Base-by-base conservation (phyloP, 164 flowering plant species). In the Magnolia kwangsiensis region DNA sequence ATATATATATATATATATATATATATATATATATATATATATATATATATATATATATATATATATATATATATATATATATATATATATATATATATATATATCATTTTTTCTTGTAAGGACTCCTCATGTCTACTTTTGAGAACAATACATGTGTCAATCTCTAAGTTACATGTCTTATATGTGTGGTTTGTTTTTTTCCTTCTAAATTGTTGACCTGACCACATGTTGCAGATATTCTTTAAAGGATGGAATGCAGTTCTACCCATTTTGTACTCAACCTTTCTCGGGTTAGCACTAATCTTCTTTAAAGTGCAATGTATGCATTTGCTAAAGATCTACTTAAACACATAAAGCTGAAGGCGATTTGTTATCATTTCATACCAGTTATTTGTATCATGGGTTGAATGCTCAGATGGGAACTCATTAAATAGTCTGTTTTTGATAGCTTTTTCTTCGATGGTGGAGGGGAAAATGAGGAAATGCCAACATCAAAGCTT, bases 401-500 rank as follows among this genome's bases (percentile, higher is more conserved):
- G 31, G 69, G 61, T 72, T 66, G 73, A 58, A 50, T 78, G 66
- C 61, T 50, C 14, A 16, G 61, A 8, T 13, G 23, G 61, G 69
- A 29, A 61, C 74, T 79, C 58, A 74, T 37, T 19, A 23, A 4
- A 20, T 78, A 61, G 20, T 31, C 23, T 82, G 71, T 67, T 85
- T 72, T 73, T 63, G 81, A 75, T 94, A 94, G 98, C 93, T 70
- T 94, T 91, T 81, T 82, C 92, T 69, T 87, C 96, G 31, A 90
- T 88, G 93, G 91, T 96, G 51, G 99, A 93, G 73, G 99, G 99
- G 18, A 94, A 92, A 92, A 87, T 84, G 92, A 92, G 79, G 96
- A 89, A 75, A 90, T 92, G 93, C 89, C 99, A 63, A 94, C 98
- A 73, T 79, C 92, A 58, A 98, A 92, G 87, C 88, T 96, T 19